Base-by-base conservation (phyloP, 177 flowering plant species). In the Vitis hybrid region DNA sequence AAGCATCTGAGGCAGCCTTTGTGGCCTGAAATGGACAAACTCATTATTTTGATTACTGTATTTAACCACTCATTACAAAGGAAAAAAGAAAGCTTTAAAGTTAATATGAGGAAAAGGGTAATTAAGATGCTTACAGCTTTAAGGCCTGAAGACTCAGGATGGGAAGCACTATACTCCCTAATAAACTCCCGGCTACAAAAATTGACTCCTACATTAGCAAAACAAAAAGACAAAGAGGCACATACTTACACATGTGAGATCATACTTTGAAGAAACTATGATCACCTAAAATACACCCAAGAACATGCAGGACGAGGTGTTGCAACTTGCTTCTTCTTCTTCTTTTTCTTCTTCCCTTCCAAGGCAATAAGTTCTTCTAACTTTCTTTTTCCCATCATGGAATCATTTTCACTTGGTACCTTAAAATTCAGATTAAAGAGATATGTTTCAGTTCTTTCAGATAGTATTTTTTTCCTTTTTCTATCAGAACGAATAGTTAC, bases 231-330 rank as follows among this genome's bases (percentile, higher is more conserved):
- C 18, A 10, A 47, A 64, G 18, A 49, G 59, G 14, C 11, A 65
- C 0, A 10, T 28, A n/a, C 64, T 61, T 14, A 38, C 5, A 33
- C 13, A 57, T 59, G 18, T 7, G 24, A 66, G 28, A 56, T 17
- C 62, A 6, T 2, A 22, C 9, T n/a, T 22, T 47, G 18, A 60
- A 57, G 22, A 50, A 22, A 53, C 4, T 1, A 19, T 2, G 5
- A 22, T 62, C 71, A 82, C 85, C 85, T 82, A 66, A 82, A 82
- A 17, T 80, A 77, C 65, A 82, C 85, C 85, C 85, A 82, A 2
- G 83, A 80, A 68, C 85, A 82, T 64, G 85, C 79, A 71, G 85
- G 85, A 69, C 81, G 85, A 69, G 83, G 75, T 58, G 68, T 61
- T 11, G 59, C 67, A 52, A 31, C 80, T 67, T 71, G 78, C 69